phyloP scores from a whole-genome alignment of 345 rosid species.

The Corchorus olitorius region DNA sequence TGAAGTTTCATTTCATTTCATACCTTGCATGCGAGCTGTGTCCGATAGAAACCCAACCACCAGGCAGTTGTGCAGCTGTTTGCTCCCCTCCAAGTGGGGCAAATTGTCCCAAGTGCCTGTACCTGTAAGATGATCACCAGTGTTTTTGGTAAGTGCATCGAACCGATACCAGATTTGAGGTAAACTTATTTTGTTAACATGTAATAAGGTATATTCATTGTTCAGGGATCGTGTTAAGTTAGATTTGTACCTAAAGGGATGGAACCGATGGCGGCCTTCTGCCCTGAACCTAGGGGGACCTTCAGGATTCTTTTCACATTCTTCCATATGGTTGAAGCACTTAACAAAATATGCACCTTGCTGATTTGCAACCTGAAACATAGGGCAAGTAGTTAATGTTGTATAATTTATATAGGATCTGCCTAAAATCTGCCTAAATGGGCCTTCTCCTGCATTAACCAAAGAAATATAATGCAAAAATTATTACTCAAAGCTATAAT shows the following conservation, averaged over 20 bases:
- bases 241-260: constrained; percentile 70
- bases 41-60: constrained; percentile 96
- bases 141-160: neutral
- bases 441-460: too few species aligned
- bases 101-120: constrained; percentile 90
- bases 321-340: constrained; percentile 95
- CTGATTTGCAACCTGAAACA: constrained; percentile 85
- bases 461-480: too few species aligned
- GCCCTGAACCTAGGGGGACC: constrained; percentile 94
- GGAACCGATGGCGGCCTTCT: constrained; percentile 95
- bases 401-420: too few species aligned
- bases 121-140: constrained; percentile 43
- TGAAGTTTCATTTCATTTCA: too few species aligned
- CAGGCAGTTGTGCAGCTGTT: constrained; percentile 97
- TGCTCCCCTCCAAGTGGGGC: constrained; percentile 99
- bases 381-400: neutral
- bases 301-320: constrained; percentile 81
- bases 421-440: too few species aligned
- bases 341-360: constrained; percentile 88
- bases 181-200: too few species aligned
- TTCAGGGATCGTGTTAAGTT: neutral
- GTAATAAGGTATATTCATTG: neutral
- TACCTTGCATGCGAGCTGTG: constrained; percentile 90
- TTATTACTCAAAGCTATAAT: too few species aligned
- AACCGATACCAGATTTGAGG: too few species aligned